Base-by-base conservation (phyloP, 495 filamentous ascomycete species). In the Trichocladium uniseriatum region DNA sequence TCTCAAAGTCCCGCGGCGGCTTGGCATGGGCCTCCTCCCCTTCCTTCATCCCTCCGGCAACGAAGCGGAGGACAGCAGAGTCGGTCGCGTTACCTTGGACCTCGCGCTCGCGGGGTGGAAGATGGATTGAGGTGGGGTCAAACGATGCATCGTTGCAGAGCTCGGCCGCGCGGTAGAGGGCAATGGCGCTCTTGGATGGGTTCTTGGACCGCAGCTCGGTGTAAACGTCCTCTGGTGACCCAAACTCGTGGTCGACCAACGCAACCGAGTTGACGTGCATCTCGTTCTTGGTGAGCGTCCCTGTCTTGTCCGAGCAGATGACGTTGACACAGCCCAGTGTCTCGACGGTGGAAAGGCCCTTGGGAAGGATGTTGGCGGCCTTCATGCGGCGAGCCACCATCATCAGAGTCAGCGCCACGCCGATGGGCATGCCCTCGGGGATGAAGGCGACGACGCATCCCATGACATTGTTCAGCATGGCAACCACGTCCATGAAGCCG, bases 381-480 rank as follows among this genome's bases (percentile, higher is more conserved):
- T 47, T 47, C 57, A 59, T 59, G 6, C 52, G 36, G 38, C 53
- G 53, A 38, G 57, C 57, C 2, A 47, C 51, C 31, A 59, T 59
- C 22, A 51, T 59, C 21, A 59, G 39, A 1, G 50, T 48, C 9
- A 78, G 63, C 0, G 79, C 77, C 9, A 83, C 64, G 16, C 73
- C 75, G 32, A 81, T 77, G 1, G 79, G 80, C 9, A 82, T 68
- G 28, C 78, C 80, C 53, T 81, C 79, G 0, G 80, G 80, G 48
- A 83, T 78, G 56, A 80, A 82, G 11, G 79, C 79, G 10, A 82
- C 75, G 2, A 53, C 40, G 24, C 22, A 29, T 1, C 40, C 40
- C 40, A 43, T 43, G n/a, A 43, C 40, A 14, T 43, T 43, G 42
- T 28, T 38, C 1, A 29, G 34, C 15, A 37, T 47, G 19, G 44